These are phyloP conservation scores for Sarocladium kiliense DNA, from an alignment of 2,329 filamentous ascomycete species.

Conservation along the genomic window DNA sequence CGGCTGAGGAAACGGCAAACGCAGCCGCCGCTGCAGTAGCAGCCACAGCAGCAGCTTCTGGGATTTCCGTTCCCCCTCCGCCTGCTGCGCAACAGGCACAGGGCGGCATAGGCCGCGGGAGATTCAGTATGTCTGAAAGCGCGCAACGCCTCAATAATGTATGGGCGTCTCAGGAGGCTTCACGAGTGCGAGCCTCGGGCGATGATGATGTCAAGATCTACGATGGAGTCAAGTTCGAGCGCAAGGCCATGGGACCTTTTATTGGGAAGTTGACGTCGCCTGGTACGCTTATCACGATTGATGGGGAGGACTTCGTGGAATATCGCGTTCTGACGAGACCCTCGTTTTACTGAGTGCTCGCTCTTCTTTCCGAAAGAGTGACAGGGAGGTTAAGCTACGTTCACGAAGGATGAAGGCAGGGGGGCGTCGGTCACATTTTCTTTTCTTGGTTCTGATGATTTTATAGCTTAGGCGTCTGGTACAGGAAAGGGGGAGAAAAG, in stretches of 20 bases:
- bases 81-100: constrained; percentile 14
- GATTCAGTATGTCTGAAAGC: constrained; percentile 42
- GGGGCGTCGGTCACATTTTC: too few relatives aligned
- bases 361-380: too few relatives aligned
- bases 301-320: constrained; percentile 63
- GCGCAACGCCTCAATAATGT: constrained; percentile 49
- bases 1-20: constrained; percentile 14
- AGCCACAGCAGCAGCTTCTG: constrained; percentile 18
- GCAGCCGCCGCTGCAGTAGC: constrained; percentile 24
- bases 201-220: constrained; percentile 52
- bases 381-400: too few relatives aligned
- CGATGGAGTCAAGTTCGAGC: constrained; percentile 57
- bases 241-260: constrained; percentile 56
- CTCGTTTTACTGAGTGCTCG: constrained; percentile 52
- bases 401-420: too few relatives aligned
- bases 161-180: constrained; percentile 49
- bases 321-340: constrained; percentile 61
- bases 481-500: too few relatives aligned
- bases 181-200: constrained; percentile 34
- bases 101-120: constrained; percentile 21
- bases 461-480: neutral
- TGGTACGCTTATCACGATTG: constrained; percentile 57
- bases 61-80: constrained; percentile 15
- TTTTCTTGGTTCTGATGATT: neutral
- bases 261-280: constrained; percentile 59